Conservation (phyloP, 2,329 filamentous ascomycete genomes). For the Aspergillus thermomutatus region DNA sequence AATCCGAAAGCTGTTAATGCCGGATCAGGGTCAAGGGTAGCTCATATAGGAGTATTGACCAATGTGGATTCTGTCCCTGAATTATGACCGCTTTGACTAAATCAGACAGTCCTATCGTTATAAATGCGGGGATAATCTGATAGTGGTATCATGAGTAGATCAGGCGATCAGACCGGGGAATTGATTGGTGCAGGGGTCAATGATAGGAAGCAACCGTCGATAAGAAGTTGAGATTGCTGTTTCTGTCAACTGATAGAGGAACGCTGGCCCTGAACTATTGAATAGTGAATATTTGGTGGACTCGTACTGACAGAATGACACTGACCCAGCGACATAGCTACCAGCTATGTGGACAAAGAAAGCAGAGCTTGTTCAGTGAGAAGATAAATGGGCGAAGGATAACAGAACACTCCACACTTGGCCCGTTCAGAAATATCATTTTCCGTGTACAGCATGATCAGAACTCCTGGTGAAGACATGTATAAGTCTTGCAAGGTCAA, state of each 20-base stretch:
- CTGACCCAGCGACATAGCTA: not conserved
- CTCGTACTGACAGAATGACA: not conserved
- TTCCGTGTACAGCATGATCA: not conserved
- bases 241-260: not conserved
- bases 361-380: not conserved
- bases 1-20: not conserved
- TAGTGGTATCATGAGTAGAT: constrained; percentile 1
- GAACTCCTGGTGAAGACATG: not conserved
- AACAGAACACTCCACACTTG: not conserved
- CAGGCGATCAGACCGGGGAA: not conserved
- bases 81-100: not conserved
- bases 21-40: not conserved
- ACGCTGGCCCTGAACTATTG: not conserved
- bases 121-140: constrained; percentile 17
- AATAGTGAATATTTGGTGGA: not conserved
- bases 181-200: not conserved
- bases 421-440: not conserved
- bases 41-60: not conserved
- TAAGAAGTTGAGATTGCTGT: not conserved
- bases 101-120: not conserved
- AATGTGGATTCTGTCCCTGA: not conserved
- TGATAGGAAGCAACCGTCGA: not conserved
- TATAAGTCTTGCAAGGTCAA: not conserved
- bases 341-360: not conserved
- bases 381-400: not conserved